Evolutionary conservation across 176 grass and related monocot genomes (phyloP).

Genomic region (Cenchrus purpureus): DNA sequence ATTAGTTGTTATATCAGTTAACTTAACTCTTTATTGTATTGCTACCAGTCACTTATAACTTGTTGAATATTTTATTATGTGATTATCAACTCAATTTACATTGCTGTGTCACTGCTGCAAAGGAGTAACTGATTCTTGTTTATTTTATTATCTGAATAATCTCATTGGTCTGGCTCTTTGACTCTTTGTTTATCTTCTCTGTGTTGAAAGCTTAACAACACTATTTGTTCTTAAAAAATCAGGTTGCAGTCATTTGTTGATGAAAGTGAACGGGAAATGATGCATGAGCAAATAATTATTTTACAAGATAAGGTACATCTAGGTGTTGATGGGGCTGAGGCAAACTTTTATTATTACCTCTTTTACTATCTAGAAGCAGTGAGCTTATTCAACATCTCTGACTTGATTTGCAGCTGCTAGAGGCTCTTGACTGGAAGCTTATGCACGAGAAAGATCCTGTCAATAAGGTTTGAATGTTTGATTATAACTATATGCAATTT

Average conservation of each 20-base stretch:
- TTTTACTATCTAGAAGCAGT: constrained; percentile 20
- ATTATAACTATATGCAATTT: not conserved
- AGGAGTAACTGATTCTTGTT: not conserved
- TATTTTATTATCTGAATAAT: constrained; percentile 12
- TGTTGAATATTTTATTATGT: constrained; percentile 15
- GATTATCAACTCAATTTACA: not conserved
- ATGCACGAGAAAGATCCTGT: constrained; percentile 92
- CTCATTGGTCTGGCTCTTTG: not conserved
- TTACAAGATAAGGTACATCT: constrained; percentile 88
- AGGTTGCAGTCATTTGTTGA: constrained; percentile 90
- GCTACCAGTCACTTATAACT: constrained; percentile 9
- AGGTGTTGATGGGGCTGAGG: not conserved
- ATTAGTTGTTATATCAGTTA: not conserved
- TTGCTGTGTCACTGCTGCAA: not conserved
- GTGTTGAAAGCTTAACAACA: not conserved
- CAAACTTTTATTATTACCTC: not conserved
- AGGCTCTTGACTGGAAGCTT: constrained; percentile 96
- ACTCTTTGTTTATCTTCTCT: not conserved
- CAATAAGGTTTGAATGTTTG: constrained; percentile 52
- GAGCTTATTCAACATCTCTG: constrained; percentile 22
- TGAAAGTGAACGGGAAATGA: constrained; percentile 88
- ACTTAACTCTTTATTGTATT: not conserved
- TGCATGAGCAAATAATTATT: constrained; percentile 79
- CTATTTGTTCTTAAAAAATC: constrained; percentile 20
- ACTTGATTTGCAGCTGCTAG: constrained; percentile 68